Percentiles rank a stretch among this genome's conserved stretches.
Evolutionary conservation across 2,329 filamentous ascomycete species (phyloP).

Genomic region (Lecanoromycetidae sp.): DNA sequence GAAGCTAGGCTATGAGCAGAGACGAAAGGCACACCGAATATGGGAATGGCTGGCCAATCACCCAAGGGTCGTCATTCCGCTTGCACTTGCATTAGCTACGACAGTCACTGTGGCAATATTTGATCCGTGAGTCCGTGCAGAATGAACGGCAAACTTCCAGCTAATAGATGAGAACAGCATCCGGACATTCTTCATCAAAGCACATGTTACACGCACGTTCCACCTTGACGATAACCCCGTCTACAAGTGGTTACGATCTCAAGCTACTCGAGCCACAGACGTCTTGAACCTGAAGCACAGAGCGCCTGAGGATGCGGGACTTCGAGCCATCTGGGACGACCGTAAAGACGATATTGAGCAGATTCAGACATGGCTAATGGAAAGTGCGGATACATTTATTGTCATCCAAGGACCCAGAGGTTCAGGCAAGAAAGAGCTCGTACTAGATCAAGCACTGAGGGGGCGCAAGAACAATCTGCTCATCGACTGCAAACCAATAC

Average conservation of each 20-base stretch:
- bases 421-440: constrained; percentile 78
- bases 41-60: constrained; percentile 81
- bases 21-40: constrained; percentile 63
- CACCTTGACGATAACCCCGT: constrained; percentile 60
- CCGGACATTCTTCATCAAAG: constrained; percentile 80
- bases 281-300: constrained; percentile 32
- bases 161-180: constrained; percentile 36
- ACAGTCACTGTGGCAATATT: constrained; percentile 78
- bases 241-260: constrained; percentile 69
- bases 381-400: constrained; percentile 83
- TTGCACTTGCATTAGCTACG: constrained; percentile 67
- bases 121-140: constrained; percentile 56
- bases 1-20: constrained; percentile 71
- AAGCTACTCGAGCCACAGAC: constrained; percentile 36
- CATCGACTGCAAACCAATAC: constrained; percentile 85
- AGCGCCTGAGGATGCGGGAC: constrained; percentile 52
- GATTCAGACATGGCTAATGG: constrained; percentile 73
- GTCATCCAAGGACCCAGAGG: constrained; percentile 86
- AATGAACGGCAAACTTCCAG: too few relatives aligned
- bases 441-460: constrained; percentile 71
- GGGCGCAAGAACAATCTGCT: constrained; percentile 65
- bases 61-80: constrained; percentile 75
- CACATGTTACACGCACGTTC: constrained; percentile 68
- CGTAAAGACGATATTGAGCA: constrained; percentile 70
- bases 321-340: constrained; percentile 79